Base-by-base conservation (phyloP, 2,329 filamentous ascomycete genomes). In the Metarhizium anisopliae region DNA sequence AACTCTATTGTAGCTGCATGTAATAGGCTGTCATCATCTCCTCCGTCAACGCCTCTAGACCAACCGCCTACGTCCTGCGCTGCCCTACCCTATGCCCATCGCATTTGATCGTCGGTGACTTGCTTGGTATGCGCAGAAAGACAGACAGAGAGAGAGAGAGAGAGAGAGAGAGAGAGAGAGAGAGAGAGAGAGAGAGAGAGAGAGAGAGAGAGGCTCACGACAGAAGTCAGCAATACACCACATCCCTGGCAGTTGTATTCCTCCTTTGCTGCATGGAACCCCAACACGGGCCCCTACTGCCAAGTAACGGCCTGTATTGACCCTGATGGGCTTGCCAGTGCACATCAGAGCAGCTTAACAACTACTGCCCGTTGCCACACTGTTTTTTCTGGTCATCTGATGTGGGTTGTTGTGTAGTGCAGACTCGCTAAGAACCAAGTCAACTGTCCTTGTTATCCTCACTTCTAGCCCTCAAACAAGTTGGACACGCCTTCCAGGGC, bases 401-500 rank as follows among this genome's bases (percentile, higher is more conserved):
- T 11, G 32, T 11, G 32, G 32, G 32, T 35, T 35, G 32, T 35
- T 35, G 6, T 11, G 32, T 35, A 11, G 32, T 11, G 32, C 32
- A 11, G 7, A 11, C n/a, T 45, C n/a, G 42, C 18, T 2, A 10
- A 30, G 45, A 49, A 16, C 45, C 13, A 14, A 30, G 45, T 49
- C 45, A 29, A 30, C 2, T 30, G 25, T 30, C 10, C 4, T 49
- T 43, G 36, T 18, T 51, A 14, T 50, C 36, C n/a, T 35, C 6
- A 13, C 13, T n/a, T 11, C 56, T 63, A 71, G 49, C 63, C 67
- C 42, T 73, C 72, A 58, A 77, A 84, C 51, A 84, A 68, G 47
- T 74, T 76, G 6, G 80, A 78, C 16, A 84, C 75, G 0, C 79
- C 79, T 52, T 83, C 80, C 51, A 84, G 64, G 10, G 67, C 74